These are phyloP conservation scores for Aspergillus tamarii DNA, from an alignment of 2,329 filamentous ascomycete genomes.

Conservation along the genomic window DNA sequence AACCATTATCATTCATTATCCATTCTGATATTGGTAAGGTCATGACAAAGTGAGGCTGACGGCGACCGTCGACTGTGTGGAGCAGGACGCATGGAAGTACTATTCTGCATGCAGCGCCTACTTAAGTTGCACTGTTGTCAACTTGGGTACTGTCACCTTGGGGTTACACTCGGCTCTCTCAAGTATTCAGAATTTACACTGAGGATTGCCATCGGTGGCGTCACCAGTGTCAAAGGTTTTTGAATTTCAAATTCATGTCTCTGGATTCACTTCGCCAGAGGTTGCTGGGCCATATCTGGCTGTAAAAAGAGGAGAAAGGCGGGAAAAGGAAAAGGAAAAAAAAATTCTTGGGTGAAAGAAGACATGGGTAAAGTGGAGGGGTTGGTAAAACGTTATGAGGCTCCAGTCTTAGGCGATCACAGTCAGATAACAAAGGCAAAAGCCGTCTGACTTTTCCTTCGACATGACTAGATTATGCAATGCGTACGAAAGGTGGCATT, in stretches of 20 bases:
- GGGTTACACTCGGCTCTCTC: neutral
- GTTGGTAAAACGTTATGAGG: constrained; percentile 1
- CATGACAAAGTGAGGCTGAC: constrained; percentile 20
- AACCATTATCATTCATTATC: neutral
- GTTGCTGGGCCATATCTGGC: neutral
- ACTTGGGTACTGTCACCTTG: constrained; percentile 3
- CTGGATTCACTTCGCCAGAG: neutral
- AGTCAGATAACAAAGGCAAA: neutral
- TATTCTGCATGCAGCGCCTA: constrained; percentile 12
- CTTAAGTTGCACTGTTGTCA: constrained; percentile 1
- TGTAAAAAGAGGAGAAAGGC: neutral
- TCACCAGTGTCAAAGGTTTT: neutral
- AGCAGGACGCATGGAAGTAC: constrained; percentile 8
- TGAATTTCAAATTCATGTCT: too few relatives aligned
- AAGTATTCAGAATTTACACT: neutral
- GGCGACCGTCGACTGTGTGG: constrained; percentile 11
- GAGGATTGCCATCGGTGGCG: neutral
- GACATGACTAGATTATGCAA: constrained; percentile 1
- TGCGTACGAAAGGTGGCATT: neutral
- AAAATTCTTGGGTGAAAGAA: neutral
- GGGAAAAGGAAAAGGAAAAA: neutral
- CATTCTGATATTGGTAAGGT: constrained; percentile 4
- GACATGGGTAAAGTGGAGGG: neutral
- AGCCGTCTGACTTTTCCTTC: neutral
- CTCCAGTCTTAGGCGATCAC: neutral